Evolutionary conservation across 2,329 filamentous ascomycete species (phyloP), one percentile per base, ranked within the genome.

Genomic region (Phyllosticta citriasiana): DNA sequence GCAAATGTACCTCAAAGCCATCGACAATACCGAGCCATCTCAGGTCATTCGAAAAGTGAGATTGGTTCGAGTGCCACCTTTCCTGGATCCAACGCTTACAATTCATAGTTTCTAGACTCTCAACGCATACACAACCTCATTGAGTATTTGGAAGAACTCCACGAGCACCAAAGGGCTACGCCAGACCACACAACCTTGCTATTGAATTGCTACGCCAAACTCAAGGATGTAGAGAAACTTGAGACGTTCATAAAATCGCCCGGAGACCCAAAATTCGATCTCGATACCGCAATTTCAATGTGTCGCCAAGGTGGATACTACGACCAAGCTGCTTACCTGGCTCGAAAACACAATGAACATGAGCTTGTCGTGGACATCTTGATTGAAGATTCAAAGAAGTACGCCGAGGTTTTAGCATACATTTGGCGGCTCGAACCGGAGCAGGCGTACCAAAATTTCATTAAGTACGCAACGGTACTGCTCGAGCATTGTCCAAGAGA

Each of bases 51-150:
- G 93, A 67, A 97, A 96, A 78, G 88, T 89, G 70, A 26, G 8
- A 6, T 3, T 55, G 2, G 24, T 12, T 16, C 9, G 14, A 47
- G 25, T 7, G 19, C n/a, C 9, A 12, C 40, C 14, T 19, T 1
- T 26, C 12, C 19, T 25, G 14, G 8, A n/a, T 10, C 19, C 19
- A 52, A n/a, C 25, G 14, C 3, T 40, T 33, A 70, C 51, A 35
- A 10, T 9, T 53, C 24, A 2, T 56, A 92, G 85, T 99, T 96
- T 69, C 81, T 99, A 47, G 94, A 99, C 70, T 97, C 94, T 0
- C 94, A 99, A 81, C 84, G 92, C 64, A 97, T 99, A 74, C 91
- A 97, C 68, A 99, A 97, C 70, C 80, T 99, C 27, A 97, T 99
- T 60, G 91, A 96, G 71, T 99, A 97, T 69, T 81, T 99, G 2